Base-by-base conservation (phyloP, 805 yeast species). In the Henningerozyma blattae region DNA sequence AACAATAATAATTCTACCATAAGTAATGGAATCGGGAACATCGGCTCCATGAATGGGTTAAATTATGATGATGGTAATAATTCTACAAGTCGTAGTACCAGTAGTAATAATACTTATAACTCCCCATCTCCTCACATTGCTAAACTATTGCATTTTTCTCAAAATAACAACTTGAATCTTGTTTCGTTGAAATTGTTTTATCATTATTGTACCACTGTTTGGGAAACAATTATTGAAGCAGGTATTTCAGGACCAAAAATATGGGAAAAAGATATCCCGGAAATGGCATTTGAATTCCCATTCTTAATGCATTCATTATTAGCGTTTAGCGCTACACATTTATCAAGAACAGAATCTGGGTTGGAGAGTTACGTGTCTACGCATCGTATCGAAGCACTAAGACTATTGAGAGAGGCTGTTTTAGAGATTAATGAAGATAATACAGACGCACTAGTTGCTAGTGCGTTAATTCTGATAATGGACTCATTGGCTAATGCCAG, bases 401-500 rank as follows among this genome's bases (percentile, higher is more conserved):
- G 86, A 34, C 60, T 85, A 28, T 59, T 89, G 34, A 63, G 96
- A 36, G 91, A 80, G 45, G 95, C 93, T 2, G 95, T 89, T 4
- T 63, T 84, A 43, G 76, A 82, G 41, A 83, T 89, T 41, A 77
- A 81, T 14, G 68, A 83, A 3, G 85, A 82, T 32, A 87, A 87
- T 46, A 81, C 94, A 1, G 97, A 89, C 56, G 94, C 96, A 0
- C 63, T 89, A 34, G 95, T 87, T 13, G 95, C 96, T 0, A 77
- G 93, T 33, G 94, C 95, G 0, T 67, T 87, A 41, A 75, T 89
- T 26, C 62, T 89, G 36, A 86, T 86, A 35, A 82, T 89, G 82
- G 97, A 89, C 54, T 83, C 96, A 0, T 62, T 85, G 43, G 96
- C 96, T 3, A 87, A 87, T 56, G 96, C 95, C 0, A 71, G 93